Base-by-base conservation (phyloP, 768 basidiomycete genomes). In the Dacryopinax primogenitus region DNA sequence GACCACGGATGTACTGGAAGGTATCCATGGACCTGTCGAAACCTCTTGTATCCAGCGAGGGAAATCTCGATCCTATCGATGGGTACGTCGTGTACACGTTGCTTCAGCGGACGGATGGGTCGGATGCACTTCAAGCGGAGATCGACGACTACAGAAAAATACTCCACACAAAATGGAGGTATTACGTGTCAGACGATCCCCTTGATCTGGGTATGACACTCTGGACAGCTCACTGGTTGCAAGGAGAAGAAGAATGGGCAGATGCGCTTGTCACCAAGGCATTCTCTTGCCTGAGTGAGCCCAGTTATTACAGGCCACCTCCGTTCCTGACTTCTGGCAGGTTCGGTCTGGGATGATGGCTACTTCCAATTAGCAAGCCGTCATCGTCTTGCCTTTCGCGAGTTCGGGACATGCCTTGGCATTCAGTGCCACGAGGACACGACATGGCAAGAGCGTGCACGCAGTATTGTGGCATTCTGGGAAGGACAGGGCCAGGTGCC, bases 161-260 rank as follows among this genome's bases (percentile, higher is more conserved):
- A 2, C 47, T 73, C 18, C 66, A 70, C 62, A 69, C 68, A 39
- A 72, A 75, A 39, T 69, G 70, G 65, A 66, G 66, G 61, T 44
- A 62, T 23, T 69, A 69, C 61, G 36, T 44, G 18, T 71, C 70
- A 33, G 67, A 66, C 45, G 73, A 73, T 66, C 68, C 73, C n/a
- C 69, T 74, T 41, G 73, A 74, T 62, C 65, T 73, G 0, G 73
- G 72, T 4, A 75, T 74, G 73, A 71, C 71, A 39, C 69, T 74
- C 11, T 74, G 73, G 74, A 72, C 68, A 0, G 70, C 69, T 18
- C 73, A 74, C 63, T 71, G 70, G 69, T 65, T 70, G 41, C 68
- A 66, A 18, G 70, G 67, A n/a, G 63, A 67, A 32, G 71, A 73
- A 62, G 66, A 64, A 34, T 71, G 71, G 73, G 73, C 71, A 7